Evolutionary conservation across 768 basidiomycete species (phyloP), one percentile per base, ranked within the genome.

Genomic region (Porpolomopsis calyptriformis): DNA sequence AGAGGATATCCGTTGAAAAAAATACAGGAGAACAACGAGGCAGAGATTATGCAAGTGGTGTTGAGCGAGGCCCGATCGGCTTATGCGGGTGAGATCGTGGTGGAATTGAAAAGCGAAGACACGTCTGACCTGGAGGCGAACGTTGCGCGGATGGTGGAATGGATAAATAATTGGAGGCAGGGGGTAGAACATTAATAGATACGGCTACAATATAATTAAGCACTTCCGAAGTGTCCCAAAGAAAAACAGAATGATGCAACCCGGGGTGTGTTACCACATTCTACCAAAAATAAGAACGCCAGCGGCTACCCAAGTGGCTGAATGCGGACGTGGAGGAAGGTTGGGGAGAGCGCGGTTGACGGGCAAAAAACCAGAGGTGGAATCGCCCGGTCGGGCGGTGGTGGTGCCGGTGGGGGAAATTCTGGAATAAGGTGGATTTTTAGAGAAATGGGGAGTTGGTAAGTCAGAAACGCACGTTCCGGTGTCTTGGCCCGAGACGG

Each of bases 1-100:
- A 97, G 93, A 50, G 75, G 77, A 7, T 98, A 98, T 59, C 68
- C 85, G 1, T 62, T 92, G 40, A 88, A 88, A 61, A 99, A 99
- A 65, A 89, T 99, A 4, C 86, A 93, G 60, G 96, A 99, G 65
- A 99, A 99, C 63, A 93, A 97, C 62, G 85, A 93, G 57, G 92
- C 93, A 10, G 96, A 99, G 67, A 98, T 99, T 58, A 96, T 98
- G 92, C 73, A 87, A 57, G 80, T 92, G 42, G 81, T 96, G 29
- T 67, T 85, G 9, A 83, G 88, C 25, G 96, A 99, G 61, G 93
- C 94, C 3, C 72, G 79, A 36, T 78, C 80, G 31, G 87, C 90
- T 0, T 99, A 97, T 61, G 74, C 82, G 0, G 57, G 72, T n/a
- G 82, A 87, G 61, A 85, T 94, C 51, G 76, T 98, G 20, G 82